Evolutionary conservation across 495 filamentous ascomycete species (phyloP).

Genomic region (Bathelium albidoporum): DNA sequence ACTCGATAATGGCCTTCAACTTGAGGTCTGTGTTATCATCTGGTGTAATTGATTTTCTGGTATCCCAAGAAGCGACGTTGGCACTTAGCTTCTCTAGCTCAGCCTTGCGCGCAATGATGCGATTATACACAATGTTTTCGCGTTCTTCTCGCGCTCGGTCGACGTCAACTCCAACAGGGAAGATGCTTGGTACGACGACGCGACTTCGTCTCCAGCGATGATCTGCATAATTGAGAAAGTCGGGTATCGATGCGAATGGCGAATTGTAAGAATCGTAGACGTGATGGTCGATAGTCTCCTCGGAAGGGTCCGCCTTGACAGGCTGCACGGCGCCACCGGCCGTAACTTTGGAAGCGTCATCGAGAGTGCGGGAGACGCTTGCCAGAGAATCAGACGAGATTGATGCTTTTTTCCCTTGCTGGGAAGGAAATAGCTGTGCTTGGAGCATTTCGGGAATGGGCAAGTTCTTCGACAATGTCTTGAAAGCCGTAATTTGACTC

Average conservation of each 20-base stretch:
- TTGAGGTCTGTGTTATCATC: slow-evolving; percentile 74
- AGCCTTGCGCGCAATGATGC: slow-evolving; percentile 68
- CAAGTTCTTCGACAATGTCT: slow-evolving; percentile 67
- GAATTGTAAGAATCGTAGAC: slow-evolving; percentile 55
- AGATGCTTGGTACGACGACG: slow-evolving; percentile 69
- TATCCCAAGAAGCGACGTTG: slow-evolving; percentile 76
- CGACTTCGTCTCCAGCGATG: slow-evolving; percentile 63
- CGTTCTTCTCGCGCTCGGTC: slow-evolving; percentile 74
- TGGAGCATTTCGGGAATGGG: slow-evolving; percentile 64
- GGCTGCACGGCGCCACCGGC: slow-evolving; percentile 13
- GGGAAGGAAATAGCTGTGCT: slow-evolving; percentile 62
- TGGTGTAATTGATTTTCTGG: slow-evolving; percentile 55
- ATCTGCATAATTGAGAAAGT: slow-evolving; percentile 64
- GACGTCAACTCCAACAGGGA: slow-evolving; percentile 77
- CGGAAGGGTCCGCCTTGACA: slow-evolving; percentile 9
- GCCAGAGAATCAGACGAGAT: slow-evolving; percentile 46
- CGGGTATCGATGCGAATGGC: slow-evolving; percentile 49
- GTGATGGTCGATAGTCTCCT: slow-evolving; percentile 29
- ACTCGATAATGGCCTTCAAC: slow-evolving; percentile 82
- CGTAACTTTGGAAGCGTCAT: slow-evolving; percentile 35
- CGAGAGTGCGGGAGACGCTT: slow-evolving; percentile 42
- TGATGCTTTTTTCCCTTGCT: slow-evolving; percentile 52
- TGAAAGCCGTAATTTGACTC: slow-evolving; percentile 75
- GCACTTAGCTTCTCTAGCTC: slow-evolving; percentile 74
- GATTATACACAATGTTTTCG: slow-evolving; percentile 80